Base-by-base conservation (phyloP, 2,329 filamentous ascomycete genomes). In the Colletotrichum sp. region DNA sequence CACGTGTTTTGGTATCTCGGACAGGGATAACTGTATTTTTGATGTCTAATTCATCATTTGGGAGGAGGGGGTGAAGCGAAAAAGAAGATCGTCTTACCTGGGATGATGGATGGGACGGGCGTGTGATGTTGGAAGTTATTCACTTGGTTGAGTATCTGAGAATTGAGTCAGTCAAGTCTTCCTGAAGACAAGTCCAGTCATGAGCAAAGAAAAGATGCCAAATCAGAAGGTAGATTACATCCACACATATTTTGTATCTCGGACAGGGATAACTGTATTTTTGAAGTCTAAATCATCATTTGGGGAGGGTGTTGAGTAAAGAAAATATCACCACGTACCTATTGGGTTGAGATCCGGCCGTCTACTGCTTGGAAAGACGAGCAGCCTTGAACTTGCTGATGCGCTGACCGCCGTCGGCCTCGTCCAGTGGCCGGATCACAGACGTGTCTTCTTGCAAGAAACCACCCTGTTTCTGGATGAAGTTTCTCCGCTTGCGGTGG, bases 381-480 rank as follows among this genome's bases (percentile, higher is more conserved):
- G 93, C 93, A 64, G 93, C 93, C 85, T 92, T 94, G 85, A 96
- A 96, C 76, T 92, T 90, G 86, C 94, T 95, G 77, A 95, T 84
- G 79, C 89, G 91, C 83, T 90, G 88, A 3, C 90, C 90, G 59
- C 92, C 91, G 64, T 93, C 90, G 30, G 90, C 88, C 79, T 96
- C 92, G 69, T 93, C 92, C 59, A 96, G 87, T 2, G 94, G 91
- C 68, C 94, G 89, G 62, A 92, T 90, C 21, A 90, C 90, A 68
- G 91, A 88, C 75, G 95, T 92, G 74, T 94, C 91, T 79, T 95
- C 91, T 73, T 91, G 90, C 79, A 94, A 86, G 83, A 98, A 98
- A 4, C 96, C 96, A 67, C 96, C 96, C 79, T 97, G 92, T 79
- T 92, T 90, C 78, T 95, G 92, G 69, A 98, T 96, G 84, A 97